phyloP scores from a whole-genome alignment of 2,329 filamentous ascomycete species.

The Fusarium hostae region DNA sequence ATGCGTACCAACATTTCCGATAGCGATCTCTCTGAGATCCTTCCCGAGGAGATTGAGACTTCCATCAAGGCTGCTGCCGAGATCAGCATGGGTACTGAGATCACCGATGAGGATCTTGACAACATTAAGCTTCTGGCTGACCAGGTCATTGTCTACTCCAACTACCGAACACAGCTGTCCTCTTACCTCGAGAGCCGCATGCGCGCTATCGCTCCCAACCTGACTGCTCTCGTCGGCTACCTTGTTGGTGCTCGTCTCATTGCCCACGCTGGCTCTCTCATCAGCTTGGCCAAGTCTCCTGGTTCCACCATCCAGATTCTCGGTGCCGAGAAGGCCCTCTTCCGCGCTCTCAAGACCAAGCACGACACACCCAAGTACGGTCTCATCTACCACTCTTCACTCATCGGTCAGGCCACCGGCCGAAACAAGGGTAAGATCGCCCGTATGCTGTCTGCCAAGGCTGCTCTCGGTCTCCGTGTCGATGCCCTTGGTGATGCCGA shows the following conservation, averaged over 20 bases:
- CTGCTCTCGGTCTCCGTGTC: constrained; percentile 90
- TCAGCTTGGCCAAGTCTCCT: constrained; percentile 94
- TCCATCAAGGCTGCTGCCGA: constrained; percentile 95
- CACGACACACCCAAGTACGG: constrained; percentile 99
- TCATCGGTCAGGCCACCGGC: constrained; percentile 96
- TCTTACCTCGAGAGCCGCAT: constrained; percentile 92
- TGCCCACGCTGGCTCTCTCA: constrained; percentile 91
- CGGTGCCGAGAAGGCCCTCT: constrained; percentile 97
- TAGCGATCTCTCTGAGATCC: constrained; percentile 85
- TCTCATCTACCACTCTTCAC: constrained; percentile 89
- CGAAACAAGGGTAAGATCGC: constrained; percentile 99
- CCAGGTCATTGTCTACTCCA: constrained; percentile 90
- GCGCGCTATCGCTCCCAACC: constrained; percentile 95
- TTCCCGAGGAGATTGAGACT: constrained; percentile 93
- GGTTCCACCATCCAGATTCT: constrained; percentile 98
- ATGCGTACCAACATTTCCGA: constrained; percentile 83
- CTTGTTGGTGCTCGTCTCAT: constrained; percentile 95
- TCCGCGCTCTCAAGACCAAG: constrained; percentile 98
- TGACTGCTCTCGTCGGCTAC: constrained; percentile 92
- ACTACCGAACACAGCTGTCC: constrained; percentile 88
- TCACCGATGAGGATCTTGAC: constrained; percentile 89
- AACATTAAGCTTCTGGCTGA: constrained; percentile 93
- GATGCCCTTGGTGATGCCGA: constrained; percentile 74
- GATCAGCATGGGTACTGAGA: constrained; percentile 98
- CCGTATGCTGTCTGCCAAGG: constrained; percentile 93